phyloP scores from a whole-genome alignment of 306 rosid genomes.

The Glycine latifolia region DNA sequence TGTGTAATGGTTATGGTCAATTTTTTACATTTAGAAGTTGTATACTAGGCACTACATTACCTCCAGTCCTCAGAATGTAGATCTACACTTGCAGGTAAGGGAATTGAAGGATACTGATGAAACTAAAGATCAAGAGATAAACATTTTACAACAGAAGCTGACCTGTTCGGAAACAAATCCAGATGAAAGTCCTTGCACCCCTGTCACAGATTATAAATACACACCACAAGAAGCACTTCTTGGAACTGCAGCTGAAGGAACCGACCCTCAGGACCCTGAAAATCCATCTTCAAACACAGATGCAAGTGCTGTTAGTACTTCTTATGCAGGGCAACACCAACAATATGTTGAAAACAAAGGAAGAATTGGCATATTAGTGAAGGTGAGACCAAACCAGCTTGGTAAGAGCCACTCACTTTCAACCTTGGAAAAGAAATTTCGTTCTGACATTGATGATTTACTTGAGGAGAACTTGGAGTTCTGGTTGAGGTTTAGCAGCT shows the following conservation, averaged over 20 bases:
- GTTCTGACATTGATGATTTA: constrained; percentile 66
- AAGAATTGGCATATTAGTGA: constrained; percentile 29
- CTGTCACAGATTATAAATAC: constrained; percentile 48
- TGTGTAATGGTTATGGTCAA: not conserved
- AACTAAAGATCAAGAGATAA: constrained; percentile 68
- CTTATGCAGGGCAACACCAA: constrained; percentile 44
- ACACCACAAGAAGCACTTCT: constrained; percentile 53
- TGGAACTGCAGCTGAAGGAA: constrained; percentile 43
- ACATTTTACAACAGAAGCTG: constrained; percentile 60
- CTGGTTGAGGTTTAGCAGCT: constrained; percentile 89
- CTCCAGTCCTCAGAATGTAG: not conserved
- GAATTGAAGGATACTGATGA: constrained; percentile 66
- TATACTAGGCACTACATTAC: not conserved
- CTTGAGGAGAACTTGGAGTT: constrained; percentile 85
- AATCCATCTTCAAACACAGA: constrained; percentile 46
- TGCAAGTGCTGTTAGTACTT: constrained; percentile 28
- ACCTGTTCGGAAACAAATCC: constrained; percentile 45
- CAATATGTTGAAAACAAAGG: constrained; percentile 1
- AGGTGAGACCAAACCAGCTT: constrained; percentile 37
- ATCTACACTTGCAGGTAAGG: constrained; percentile 49
- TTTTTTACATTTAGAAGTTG: not conserved
- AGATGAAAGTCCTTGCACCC: constrained; percentile 51
- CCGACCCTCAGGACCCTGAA: constrained; percentile 40
- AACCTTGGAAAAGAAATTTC: constrained; percentile 65
- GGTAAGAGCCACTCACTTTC: constrained; percentile 49